phyloP scores from a whole-genome alignment of 225 moss, liverwort and hornwort species.

The Sphagnum tenellum region DNA sequence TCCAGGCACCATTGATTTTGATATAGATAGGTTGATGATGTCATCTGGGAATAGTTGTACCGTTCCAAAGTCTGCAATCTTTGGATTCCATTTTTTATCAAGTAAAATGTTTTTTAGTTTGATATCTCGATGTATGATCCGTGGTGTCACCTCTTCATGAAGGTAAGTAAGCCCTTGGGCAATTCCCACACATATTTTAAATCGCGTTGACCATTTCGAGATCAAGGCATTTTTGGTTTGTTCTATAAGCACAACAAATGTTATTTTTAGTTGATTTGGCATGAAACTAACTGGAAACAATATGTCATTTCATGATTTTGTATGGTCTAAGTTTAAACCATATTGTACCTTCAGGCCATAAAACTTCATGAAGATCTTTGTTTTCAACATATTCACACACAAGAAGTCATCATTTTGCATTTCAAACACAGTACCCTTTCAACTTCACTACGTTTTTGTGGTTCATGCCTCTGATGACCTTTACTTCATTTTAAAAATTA shows the following conservation, averaged over 20 bases:
- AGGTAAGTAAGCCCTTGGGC: conserved; percentile 6
- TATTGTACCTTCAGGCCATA: neutral
- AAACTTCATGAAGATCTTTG: neutral
- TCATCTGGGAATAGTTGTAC: conserved; percentile 11
- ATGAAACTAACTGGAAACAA: too few relatives aligned
- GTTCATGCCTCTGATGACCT: neutral
- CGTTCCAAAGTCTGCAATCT: conserved; percentile 33
- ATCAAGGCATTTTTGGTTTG: neutral
- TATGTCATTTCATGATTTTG: too few relatives aligned
- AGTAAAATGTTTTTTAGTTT: conserved; percentile 17
- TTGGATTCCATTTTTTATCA: conserved; percentile 10
- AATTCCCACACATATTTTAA: neutral
- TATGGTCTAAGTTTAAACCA: too few relatives aligned
- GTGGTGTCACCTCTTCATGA: conserved; percentile 6
- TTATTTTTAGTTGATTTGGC: neutral
- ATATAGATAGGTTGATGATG: neutral
- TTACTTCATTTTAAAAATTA: neutral
- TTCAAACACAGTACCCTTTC: conserved; percentile 50
- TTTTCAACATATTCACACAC: conserved; percentile 60
- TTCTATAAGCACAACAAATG: neutral
- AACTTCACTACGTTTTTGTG: conserved; percentile 25
- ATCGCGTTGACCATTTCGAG: neutral
- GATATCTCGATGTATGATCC: conserved; percentile 17
- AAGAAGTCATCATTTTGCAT: conserved; percentile 28
- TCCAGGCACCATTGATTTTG: conserved; percentile 6